These are phyloP conservation scores for Sarocladium strictum DNA, from an alignment of 2,329 filamentous ascomycete species.

Conservation along the genomic window DNA sequence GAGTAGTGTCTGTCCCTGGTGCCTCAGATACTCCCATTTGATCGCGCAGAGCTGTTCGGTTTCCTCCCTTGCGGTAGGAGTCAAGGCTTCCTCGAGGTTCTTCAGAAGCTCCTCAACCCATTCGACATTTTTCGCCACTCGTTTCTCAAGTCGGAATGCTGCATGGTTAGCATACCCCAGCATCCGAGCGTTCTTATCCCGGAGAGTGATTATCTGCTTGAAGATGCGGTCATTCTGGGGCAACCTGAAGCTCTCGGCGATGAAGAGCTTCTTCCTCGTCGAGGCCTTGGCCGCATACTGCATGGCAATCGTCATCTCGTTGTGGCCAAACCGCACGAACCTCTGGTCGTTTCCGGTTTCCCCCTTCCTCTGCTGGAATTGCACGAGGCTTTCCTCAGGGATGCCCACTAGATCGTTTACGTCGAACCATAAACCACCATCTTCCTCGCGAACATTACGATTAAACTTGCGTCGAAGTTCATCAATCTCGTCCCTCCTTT, in stretches of 20 bases:
- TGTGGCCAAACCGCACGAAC: slow-evolving; percentile 49
- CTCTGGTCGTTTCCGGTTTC: slow-evolving; percentile 21
- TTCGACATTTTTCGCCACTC: slow-evolving; percentile 50
- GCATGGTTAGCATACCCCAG: slow-evolving; percentile 51
- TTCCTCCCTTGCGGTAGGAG: slow-evolving; percentile 43
- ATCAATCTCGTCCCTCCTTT: slow-evolving; percentile 48
- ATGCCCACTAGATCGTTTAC: slow-evolving; percentile 41
- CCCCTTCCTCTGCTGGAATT: background rate
- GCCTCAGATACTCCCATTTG: slow-evolving; percentile 15
- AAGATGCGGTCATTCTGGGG: slow-evolving; percentile 47
- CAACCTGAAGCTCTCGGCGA: slow-evolving; percentile 50
- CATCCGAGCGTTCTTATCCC: slow-evolving; percentile 48
- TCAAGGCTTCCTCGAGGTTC: slow-evolving; percentile 40
- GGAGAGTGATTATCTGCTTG: slow-evolving; percentile 45
- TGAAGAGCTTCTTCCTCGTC: slow-evolving; percentile 41
- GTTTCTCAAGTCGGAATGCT: slow-evolving; percentile 46
- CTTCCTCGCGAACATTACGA: slow-evolving; percentile 49
- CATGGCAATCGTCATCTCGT: slow-evolving; percentile 44
- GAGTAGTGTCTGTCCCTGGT: background rate
- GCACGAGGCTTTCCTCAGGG: slow-evolving; percentile 6
- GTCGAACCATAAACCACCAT: slow-evolving; percentile 46
- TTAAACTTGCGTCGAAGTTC: slow-evolving; percentile 47
- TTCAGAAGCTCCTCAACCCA: slow-evolving; percentile 47
- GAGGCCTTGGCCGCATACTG: slow-evolving; percentile 45
- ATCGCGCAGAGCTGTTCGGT: slow-evolving; percentile 37